Evolutionary conservation across 768 basidiomycete genomes (phyloP), one percentile per base, ranked within the genome.

Genomic region (Naganishia randhawae): DNA sequence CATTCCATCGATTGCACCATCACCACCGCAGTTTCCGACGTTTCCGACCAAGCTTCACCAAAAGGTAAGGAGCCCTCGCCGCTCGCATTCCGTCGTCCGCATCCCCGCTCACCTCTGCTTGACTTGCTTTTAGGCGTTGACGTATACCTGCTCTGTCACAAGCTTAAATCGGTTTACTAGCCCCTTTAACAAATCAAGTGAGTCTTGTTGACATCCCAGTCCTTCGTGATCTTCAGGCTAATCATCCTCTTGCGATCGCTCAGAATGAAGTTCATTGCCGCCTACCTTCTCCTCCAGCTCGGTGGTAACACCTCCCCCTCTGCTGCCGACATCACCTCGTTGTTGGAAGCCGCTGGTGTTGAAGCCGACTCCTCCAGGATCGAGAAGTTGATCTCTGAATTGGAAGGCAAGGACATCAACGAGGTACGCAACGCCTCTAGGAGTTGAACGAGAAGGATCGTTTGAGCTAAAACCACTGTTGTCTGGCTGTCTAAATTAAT

Each of bases 281-380:
- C 92, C 73, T 98, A 96, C 85, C 87, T 99, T 69, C 92, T 99
- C 80, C 92, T 97, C 83, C 89, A 90, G 81, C 85, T 87, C 79
- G 96, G 92, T 73, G 96, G 96, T 66, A 97, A 97, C 78, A 82
- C 87, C 76, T 86, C 85, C 71, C 94, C 96, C 71, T 87, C 88
- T 69, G 90, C 90, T 65, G 85, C 77, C 52, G 94, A 97, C 80
- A 84, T 99, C 83, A 92, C 87, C 83, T 87, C 87, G 76, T 86
- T 98, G 77, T 88, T 99, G 74, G 81, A 76, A 65, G 84, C 88
- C 71, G 96, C 92, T 75, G 92, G 91, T 76, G 88, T 96, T 74
- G 92, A 95, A 80, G 84, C 87, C 51, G 93, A 99, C 73, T 86
- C 89, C 2, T 86, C 85, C 50, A 88, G 90, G 73, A 84, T 97